Percentiles rank a stretch among this genome's conserved stretches.
These are phyloP conservation scores for Ceratocystis variospora DNA, from an alignment of 2,329 filamentous ascomycete genomes.

Conservation along the genomic window DNA sequence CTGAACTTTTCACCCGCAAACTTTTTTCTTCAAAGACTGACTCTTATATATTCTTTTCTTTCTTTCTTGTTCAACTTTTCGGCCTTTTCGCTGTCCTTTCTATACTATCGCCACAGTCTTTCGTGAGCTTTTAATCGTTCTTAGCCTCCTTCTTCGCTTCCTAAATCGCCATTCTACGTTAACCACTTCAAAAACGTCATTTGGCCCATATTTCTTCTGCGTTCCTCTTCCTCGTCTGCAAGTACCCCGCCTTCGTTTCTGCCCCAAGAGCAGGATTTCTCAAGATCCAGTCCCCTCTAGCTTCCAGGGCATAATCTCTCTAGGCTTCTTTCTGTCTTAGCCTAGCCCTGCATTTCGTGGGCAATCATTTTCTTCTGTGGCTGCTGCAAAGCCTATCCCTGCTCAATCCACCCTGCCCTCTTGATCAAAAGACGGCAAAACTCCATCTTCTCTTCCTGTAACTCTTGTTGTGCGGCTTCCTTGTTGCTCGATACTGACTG, in stretches of 20 bases:
- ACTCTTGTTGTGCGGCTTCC: too few relatives aligned
- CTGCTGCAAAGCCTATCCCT: too few relatives aligned
- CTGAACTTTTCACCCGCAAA: neutral
- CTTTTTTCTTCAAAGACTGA: neutral
- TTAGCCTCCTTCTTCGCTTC: neutral
- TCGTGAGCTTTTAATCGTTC: too few relatives aligned
- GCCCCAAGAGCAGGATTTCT: too few relatives aligned
- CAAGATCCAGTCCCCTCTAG: neutral
- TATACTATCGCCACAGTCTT: too few relatives aligned
- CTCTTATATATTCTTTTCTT: neutral
- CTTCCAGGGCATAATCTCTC: neutral
- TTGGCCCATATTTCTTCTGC: neutral
- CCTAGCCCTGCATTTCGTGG: neutral
- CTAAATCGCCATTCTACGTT: neutral
- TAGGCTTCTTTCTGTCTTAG: neutral
- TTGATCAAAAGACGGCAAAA: too few relatives aligned
- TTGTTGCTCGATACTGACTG: too few relatives aligned
- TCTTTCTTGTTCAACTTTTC: neutral
- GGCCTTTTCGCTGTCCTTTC: too few relatives aligned
- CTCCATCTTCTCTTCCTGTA: too few relatives aligned
- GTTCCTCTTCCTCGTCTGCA: neutral
- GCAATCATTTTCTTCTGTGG: too few relatives aligned
- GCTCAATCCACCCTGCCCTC: too few relatives aligned
- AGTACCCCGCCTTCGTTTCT: conserved; percentile 3
- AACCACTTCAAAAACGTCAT: too few relatives aligned